Evolutionary conservation across 106 monocot species (phyloP).

Genomic region (Narthecium ossifragum): DNA sequence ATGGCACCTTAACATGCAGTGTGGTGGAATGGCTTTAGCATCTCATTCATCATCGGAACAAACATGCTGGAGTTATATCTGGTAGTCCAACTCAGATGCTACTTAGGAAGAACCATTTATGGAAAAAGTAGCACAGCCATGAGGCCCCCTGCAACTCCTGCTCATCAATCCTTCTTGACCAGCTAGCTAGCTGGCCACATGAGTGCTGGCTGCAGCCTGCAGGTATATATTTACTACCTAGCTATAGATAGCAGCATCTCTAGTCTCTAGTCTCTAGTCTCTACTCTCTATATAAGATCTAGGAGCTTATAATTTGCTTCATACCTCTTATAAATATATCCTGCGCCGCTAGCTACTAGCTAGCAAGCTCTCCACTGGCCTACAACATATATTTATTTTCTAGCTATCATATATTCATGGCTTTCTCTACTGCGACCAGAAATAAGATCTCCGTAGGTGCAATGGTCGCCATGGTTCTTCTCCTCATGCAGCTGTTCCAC

Average conservation of each 20-base stretch:
- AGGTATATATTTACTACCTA: background rate
- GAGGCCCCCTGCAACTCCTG: background rate
- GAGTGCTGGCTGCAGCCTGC: background rate
- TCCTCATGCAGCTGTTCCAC: background rate
- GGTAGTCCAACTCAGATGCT: slow-evolving; percentile 1
- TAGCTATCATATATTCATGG: background rate
- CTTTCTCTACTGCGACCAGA: background rate
- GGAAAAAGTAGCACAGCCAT: background rate
- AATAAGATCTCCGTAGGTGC: background rate
- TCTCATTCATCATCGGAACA: background rate
- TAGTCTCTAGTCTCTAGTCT: background rate
- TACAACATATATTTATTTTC: background rate
- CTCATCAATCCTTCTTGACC: background rate
- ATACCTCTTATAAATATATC: too few species aligned
- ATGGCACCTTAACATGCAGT: too few species aligned
- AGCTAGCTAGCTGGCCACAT: background rate
- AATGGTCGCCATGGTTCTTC: background rate
- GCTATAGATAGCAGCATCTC: background rate
- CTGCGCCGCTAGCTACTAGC: background rate
- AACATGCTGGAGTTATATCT: slow-evolving; percentile 1
- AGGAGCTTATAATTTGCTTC: too few species aligned
- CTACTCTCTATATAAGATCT: too few species aligned
- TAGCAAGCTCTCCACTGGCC: background rate
- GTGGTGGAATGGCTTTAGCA: too few species aligned
- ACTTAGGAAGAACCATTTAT: background rate